These are phyloP conservation scores for Narthecium ossifragum DNA, from an alignment of 106 monocot species.

Conservation along the genomic window DNA sequence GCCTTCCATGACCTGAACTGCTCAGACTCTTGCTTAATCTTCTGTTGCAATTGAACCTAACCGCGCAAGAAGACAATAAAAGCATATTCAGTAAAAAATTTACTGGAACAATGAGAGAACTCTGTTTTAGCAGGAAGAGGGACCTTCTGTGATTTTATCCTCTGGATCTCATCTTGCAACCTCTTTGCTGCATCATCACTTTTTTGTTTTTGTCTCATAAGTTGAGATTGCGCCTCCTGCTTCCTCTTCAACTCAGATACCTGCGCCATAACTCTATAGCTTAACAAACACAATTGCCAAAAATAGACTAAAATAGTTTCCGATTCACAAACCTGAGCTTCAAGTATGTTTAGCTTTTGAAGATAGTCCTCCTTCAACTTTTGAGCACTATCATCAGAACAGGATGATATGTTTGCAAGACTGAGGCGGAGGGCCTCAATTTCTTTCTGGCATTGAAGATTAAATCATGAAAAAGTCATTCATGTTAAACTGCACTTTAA, in stretches of 20 bases:
- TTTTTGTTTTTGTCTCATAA: conserved; percentile 89
- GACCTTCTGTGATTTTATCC: conserved; percentile 94
- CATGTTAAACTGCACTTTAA: background rate
- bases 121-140: background rate
- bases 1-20: conserved; percentile 94
- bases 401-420: conserved; percentile 56
- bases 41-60: conserved; percentile 95
- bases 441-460: conserved; percentile 61
- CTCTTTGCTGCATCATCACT: conserved; percentile 92
- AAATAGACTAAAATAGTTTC: background rate
- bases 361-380: conserved; percentile 92
- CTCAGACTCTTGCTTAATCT: conserved; percentile 97
- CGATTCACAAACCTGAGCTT: conserved; percentile 61
- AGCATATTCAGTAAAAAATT: no score
- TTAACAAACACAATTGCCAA: background rate
- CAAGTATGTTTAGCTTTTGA: conserved; percentile 83
- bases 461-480: background rate
- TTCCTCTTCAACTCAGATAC: conserved; percentile 92
- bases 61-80: background rate
- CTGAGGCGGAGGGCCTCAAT: conserved; percentile 78
- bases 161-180: conserved; percentile 88
- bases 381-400: conserved; percentile 71
- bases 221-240: conserved; percentile 87
- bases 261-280: conserved; percentile 22
- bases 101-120: background rate